Percentiles rank a stretch among this genome's conserved stretches.
These are phyloP conservation scores for Moringa oleifera DNA, from an alignment of 345 rosid species.

Conservation along the genomic window DNA sequence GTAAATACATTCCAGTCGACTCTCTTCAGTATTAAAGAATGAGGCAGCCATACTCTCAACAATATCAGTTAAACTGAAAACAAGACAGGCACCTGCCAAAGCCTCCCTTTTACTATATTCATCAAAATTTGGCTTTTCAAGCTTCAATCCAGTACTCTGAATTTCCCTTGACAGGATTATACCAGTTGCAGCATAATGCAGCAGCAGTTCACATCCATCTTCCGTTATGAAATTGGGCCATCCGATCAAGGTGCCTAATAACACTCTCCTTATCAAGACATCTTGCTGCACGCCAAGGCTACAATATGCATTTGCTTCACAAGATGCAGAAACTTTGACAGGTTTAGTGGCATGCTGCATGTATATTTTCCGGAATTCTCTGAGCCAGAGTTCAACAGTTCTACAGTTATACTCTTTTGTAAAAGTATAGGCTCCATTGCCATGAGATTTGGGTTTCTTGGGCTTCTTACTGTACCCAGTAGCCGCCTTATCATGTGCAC, in stretches of 20 bases:
- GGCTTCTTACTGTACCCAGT: constrained; percentile 29
- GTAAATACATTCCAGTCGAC: constrained; percentile 31
- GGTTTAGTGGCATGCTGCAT: constrained; percentile 15
- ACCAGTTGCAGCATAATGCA: constrained; percentile 71
- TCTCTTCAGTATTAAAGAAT: constrained; percentile 44
- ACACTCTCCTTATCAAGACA: constrained; percentile 46
- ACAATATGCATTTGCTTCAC: constrained; percentile 14
- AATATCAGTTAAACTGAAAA: constrained; percentile 52
- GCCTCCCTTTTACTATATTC: constrained; percentile 37
- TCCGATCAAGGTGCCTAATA: constrained; percentile 55
- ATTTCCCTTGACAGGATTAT: constrained; percentile 21
- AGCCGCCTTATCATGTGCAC: constrained; percentile 19
- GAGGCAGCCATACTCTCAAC: constrained; percentile 51
- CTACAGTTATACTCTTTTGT: constrained; percentile 22
- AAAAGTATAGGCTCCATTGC: constrained; percentile 15
- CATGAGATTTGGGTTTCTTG: constrained; percentile 33
- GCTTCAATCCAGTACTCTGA: constrained; percentile 19
- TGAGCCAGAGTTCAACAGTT: constrained; percentile 36
- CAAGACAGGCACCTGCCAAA: constrained; percentile 46
- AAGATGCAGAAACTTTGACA: constrained; percentile 17
- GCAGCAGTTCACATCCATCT: constrained; percentile 47
- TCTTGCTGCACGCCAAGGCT: constrained; percentile 22
- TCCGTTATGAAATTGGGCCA: constrained; percentile 31
- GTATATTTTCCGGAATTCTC: constrained; percentile 38
- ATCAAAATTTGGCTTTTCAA: constrained; percentile 16